Evolutionary conservation across 2,329 filamentous ascomycete genomes (phyloP).

Genomic region (Fulvia fulva): DNA sequence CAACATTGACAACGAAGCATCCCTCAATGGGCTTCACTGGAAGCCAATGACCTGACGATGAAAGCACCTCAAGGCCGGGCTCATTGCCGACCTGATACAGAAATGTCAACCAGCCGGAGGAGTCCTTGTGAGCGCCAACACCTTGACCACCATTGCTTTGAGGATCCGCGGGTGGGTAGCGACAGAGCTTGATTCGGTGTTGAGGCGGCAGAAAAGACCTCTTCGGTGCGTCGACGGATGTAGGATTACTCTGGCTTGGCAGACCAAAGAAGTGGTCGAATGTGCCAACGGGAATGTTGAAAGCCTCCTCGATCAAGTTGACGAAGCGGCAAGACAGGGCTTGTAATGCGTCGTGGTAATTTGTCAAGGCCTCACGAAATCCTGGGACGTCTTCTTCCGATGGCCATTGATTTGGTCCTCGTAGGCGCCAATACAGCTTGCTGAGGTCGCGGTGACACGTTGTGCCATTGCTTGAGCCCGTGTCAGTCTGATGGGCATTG

Average conservation of each 20-base stretch:
- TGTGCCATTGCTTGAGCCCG: constrained; percentile 27
- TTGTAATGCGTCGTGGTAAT: constrained; percentile 52
- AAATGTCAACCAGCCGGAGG: constrained; percentile 62
- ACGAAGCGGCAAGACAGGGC: constrained; percentile 52
- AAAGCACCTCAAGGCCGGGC: constrained; percentile 51
- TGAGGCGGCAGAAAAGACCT: constrained; percentile 38
- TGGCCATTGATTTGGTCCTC: constrained; percentile 39
- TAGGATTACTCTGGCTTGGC: neutral
- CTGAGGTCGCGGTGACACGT: constrained; percentile 46
- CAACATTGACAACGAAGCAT: constrained; percentile 57
- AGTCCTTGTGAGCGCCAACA: constrained; percentile 61
- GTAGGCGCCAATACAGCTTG: constrained; percentile 39
- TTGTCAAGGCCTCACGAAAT: constrained; percentile 31
- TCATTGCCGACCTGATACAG: constrained; percentile 57
- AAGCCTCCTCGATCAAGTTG: constrained; percentile 53
- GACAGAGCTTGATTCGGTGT: constrained; percentile 57
- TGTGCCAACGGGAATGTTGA: constrained; percentile 46
- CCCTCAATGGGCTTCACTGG: constrained; percentile 46
- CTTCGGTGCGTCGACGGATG: neutral
- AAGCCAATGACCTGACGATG: constrained; percentile 48
- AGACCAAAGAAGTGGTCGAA: constrained; percentile 49
- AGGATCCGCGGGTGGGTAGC: constrained; percentile 43
- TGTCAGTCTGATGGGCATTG: neutral
- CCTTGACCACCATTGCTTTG: constrained; percentile 42
- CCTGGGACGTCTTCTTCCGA: constrained; percentile 27